A percentile compares a stretch with the other conserved stretches of the same genome.
Evolutionary conservation across 768 basidiomycete species (phyloP).

Genomic region (Erythrobasidium yunnanense): DNA sequence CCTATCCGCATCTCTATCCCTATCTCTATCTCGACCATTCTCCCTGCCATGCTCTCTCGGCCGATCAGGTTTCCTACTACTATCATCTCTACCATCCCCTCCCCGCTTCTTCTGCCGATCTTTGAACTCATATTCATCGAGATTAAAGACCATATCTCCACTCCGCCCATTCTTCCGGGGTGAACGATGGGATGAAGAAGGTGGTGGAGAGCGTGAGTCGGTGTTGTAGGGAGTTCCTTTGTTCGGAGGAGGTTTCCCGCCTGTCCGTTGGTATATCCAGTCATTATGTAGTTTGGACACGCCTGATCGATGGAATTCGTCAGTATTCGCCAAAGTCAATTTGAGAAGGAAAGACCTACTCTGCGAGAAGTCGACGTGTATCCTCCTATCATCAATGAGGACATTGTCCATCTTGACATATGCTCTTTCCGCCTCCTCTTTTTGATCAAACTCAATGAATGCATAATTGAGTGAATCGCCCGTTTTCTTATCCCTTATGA

Average conservation of each 20-base stretch:
- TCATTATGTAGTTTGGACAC: slow-evolving; percentile 71
- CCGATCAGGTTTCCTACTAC: neutral
- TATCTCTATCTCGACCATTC: slow-evolving; percentile 26
- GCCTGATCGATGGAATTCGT: slow-evolving; percentile 59
- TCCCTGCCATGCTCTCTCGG: neutral
- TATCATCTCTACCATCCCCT: slow-evolving; percentile 15
- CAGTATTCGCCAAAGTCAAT: slow-evolving; percentile 7
- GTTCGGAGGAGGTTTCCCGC: slow-evolving; percentile 47
- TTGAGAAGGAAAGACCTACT: neutral
- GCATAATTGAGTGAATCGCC: slow-evolving; percentile 96
- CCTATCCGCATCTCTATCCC: slow-evolving; percentile 32
- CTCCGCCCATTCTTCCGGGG: slow-evolving; percentile 41
- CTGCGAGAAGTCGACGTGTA: slow-evolving; percentile 95
- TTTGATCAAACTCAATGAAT: slow-evolving; percentile 93
- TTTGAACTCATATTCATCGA: slow-evolving; percentile 46
- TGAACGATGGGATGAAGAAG: neutral
- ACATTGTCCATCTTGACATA: slow-evolving; percentile 99
- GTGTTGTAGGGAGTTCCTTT: slow-evolving; percentile 43
- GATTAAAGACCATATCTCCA: slow-evolving; percentile 46
- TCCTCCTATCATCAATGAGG: slow-evolving; percentile 87
- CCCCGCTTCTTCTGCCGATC: slow-evolving; percentile 39
- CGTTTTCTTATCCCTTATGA: slow-evolving; percentile 88
- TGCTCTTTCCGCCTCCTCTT: slow-evolving; percentile 89
- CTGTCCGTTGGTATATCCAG: slow-evolving; percentile 49
- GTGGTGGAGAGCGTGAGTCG: neutral